Evolutionary conservation across 306 rosid genomes (phyloP).

Genomic region (Mimosa bimucronata): DNA sequence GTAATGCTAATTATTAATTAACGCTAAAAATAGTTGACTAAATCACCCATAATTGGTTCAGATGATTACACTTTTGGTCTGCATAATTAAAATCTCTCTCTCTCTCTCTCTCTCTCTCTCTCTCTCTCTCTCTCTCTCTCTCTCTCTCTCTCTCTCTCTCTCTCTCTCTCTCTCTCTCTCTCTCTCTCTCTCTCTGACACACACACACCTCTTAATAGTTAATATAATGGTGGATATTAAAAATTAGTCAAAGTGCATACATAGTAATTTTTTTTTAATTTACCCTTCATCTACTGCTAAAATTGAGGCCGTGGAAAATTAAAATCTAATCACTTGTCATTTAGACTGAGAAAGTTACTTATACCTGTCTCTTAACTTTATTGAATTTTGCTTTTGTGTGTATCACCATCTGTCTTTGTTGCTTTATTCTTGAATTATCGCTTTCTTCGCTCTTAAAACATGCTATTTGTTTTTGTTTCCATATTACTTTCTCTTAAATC

Average conservation of each 20-base stretch:
- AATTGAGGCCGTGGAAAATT: constrained; percentile 28
- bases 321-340: constrained; percentile 27
- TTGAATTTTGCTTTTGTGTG: background rate
- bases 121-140: background rate
- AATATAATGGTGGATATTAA: background rate
- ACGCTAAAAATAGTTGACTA: background rate
- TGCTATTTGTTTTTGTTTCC: background rate
- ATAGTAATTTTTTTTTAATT: background rate
- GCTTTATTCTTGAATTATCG: background rate
- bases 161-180: background rate
- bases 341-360: constrained; percentile 26
- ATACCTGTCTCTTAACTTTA: constrained; percentile 1
- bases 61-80: background rate
- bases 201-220: no score
- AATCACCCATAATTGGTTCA: background rate
- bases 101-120: no score
- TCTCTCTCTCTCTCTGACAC: no score
- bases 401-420: constrained; percentile 5
- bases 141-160: background rate
- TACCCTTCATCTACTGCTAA: constrained; percentile 33
- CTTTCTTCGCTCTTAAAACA: background rate
- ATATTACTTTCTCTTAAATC: background rate
- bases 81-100: background rate
- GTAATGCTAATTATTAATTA: background rate
- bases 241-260: background rate